phyloP scores from a whole-genome alignment of 2,329 filamentous ascomycete species.

The Lecanicillium sp. region DNA sequence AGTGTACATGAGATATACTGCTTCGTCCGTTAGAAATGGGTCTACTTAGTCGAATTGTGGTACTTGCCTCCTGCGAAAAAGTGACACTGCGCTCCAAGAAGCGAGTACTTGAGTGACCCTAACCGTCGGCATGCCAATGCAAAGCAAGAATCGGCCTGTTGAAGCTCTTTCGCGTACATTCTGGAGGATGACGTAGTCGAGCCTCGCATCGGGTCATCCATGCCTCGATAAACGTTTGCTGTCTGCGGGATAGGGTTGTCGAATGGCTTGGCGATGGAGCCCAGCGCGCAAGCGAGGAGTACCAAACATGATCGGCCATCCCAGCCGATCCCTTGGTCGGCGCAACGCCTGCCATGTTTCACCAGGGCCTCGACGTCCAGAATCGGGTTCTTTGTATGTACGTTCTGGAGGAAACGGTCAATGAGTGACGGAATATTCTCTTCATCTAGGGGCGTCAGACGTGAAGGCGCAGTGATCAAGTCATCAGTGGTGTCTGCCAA shows the following conservation, averaged over 20 bases:
- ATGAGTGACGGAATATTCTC: conserved; percentile 20
- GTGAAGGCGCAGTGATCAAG: conserved; percentile 9
- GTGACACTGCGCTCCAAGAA: conserved; percentile 32
- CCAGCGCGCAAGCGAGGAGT: conserved; percentile 20
- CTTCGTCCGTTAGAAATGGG: background rate
- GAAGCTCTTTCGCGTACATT: conserved; percentile 16
- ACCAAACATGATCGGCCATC: conserved; percentile 22
- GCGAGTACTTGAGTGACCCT: conserved; percentile 20
- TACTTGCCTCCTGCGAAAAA: conserved; percentile 29
- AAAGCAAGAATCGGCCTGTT: conserved; percentile 21
- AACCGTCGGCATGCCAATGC: conserved; percentile 22
- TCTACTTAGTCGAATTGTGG: background rate
- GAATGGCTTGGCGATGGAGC: conserved; percentile 19
- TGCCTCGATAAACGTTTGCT: background rate
- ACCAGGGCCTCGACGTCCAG: conserved; percentile 19
- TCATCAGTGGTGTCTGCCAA: conserved; percentile 1
- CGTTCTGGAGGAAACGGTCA: conserved; percentile 21
- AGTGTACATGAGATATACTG: conserved; percentile 34
- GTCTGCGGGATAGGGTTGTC: conserved; percentile 8
- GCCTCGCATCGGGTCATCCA: background rate
- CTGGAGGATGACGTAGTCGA: conserved; percentile 7
- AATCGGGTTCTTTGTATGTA: conserved; percentile 24
- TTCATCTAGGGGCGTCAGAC: conserved; percentile 17
- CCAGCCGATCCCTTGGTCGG: conserved; percentile 22
- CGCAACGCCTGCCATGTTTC: conserved; percentile 18